These are phyloP conservation scores for Corrigiola litoralis DNA, from an alignment of 179 eudicot genomes.

Conservation along the genomic window DNA sequence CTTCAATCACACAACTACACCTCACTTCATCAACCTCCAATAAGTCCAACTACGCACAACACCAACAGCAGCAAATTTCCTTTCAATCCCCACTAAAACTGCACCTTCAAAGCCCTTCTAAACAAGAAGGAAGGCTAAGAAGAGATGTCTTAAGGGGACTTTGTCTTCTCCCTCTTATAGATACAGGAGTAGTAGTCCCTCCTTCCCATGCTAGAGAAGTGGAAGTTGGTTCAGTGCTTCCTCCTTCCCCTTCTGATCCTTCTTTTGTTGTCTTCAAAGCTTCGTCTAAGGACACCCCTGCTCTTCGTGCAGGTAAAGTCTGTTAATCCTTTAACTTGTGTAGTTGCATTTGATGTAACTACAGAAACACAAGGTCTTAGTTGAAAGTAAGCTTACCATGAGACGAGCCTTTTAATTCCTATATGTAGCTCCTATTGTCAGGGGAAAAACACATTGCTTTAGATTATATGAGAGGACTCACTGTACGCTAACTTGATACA, in stretches of 20 bases:
- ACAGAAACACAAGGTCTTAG: too few species aligned
- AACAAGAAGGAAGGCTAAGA: conserved; percentile 28
- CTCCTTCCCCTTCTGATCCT: conserved; percentile 54
- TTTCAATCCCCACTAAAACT: conserved; percentile 12
- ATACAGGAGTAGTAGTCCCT: conserved; percentile 8
- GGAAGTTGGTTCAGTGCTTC: conserved; percentile 77
- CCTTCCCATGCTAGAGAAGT: conserved; percentile 55
- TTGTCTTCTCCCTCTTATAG: conserved; percentile 34
- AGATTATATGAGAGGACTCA: too few species aligned
- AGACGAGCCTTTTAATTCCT: too few species aligned
- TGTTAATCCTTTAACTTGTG: background rate
- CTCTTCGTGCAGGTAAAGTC: conserved; percentile 90
- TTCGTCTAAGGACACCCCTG: conserved; percentile 86
- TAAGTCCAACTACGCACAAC: conserved; percentile 19
- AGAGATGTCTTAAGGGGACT: conserved; percentile 61
- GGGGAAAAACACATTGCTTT: too few species aligned
- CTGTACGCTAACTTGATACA: too few species aligned
- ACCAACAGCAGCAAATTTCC: conserved; percentile 16
- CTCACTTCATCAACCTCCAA: conserved; percentile 23
- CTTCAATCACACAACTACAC: conserved; percentile 34
- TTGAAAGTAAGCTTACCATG: too few species aligned
- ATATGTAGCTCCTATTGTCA: too few species aligned
- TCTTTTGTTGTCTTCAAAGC: conserved; percentile 87
- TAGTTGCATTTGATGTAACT: too few species aligned
- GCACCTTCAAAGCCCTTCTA: conserved; percentile 7